phyloP scores from a whole-genome alignment of 208 protist genomes.

The Angomonas deanei region DNA sequence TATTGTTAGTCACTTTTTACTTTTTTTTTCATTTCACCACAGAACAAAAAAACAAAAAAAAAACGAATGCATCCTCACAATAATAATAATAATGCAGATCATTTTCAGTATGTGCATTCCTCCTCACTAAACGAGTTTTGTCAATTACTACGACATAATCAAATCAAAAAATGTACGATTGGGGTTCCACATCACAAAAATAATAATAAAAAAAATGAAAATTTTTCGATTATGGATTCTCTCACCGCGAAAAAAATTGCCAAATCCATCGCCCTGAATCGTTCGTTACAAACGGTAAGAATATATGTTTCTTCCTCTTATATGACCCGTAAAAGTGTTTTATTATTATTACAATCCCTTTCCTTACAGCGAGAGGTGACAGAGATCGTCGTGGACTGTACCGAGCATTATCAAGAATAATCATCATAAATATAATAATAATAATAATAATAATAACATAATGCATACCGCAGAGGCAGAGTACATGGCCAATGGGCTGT shows the following conservation, averaged over 20 bases:
- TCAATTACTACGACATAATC: neutral
- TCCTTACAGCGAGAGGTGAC: neutral
- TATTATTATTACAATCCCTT: neutral
- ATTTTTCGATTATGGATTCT: neutral
- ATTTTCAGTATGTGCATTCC: neutral
- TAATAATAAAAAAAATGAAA: too few relatives aligned
- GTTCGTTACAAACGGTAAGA: neutral
- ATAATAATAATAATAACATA: neutral
- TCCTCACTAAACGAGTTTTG: neutral
- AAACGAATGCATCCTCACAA: too few relatives aligned
- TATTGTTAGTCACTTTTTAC: slow-evolving; percentile 11
- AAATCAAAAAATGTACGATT: neutral
- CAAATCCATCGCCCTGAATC: neutral
- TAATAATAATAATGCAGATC: neutral
- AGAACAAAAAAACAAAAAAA: neutral
- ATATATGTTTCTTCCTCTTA: slow-evolving; percentile 9
- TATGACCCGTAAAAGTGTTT: neutral
- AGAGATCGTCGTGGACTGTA: neutral
- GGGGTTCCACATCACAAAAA: neutral
- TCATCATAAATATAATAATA: neutral
- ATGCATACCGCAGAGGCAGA: neutral
- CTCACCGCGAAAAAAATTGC: neutral
- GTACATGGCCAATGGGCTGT: neutral
- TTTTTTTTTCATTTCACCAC: slow-evolving; percentile 12
- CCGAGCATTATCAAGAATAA: too few relatives aligned